Conservation (phyloP, 768 basidiomycete species). For the Mycena maculata region DNA sequence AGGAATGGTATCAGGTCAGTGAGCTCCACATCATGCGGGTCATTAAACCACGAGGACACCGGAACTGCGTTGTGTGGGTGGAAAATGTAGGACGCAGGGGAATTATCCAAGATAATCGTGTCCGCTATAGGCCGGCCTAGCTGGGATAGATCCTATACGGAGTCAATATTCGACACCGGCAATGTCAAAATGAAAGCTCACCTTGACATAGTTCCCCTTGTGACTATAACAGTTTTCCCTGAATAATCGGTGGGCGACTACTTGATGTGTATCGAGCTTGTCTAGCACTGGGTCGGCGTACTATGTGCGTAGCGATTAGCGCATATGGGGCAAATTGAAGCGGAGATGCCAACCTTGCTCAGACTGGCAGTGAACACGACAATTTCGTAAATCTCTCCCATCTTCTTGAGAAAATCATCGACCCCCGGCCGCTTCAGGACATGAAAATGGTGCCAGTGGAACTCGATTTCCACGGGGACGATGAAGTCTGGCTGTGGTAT, state of each 20-base stretch:
- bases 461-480: slow-evolving; percentile 99
- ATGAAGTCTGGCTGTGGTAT: slow-evolving; percentile 97
- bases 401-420: slow-evolving; percentile 95
- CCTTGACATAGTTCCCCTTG: slow-evolving; percentile 99
- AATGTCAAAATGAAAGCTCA: slow-evolving; percentile 45
- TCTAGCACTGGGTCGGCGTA: slow-evolving; percentile 99
- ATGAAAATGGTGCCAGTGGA: slow-evolving; percentile 98
- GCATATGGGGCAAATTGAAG: slow-evolving; percentile 10
- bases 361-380: slow-evolving; percentile 98
- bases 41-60: slow-evolving; percentile 99
- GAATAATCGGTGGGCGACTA: slow-evolving; percentile 94
- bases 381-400: slow-evolving; percentile 98
- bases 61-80: slow-evolving; percentile 99
- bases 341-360: slow-evolving; percentile 79
- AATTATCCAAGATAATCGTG: slow-evolving; percentile 98
- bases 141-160: slow-evolving; percentile 89
- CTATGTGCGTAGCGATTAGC: slow-evolving; percentile 53
- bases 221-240: slow-evolving; percentile 99
- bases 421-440: slow-evolving; percentile 99
- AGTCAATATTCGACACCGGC: not conserved
- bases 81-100: slow-evolving; percentile 98
- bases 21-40: slow-evolving; percentile 97
- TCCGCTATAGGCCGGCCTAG: slow-evolving; percentile 93
- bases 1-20: slow-evolving; percentile 97
- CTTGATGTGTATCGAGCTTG: slow-evolving; percentile 92